Percentiles rank a stretch among this genome's conserved stretches.
These are phyloP conservation scores for Pinus taeda DNA, from an alignment of 75 land plant species.

Conservation along the genomic window DNA sequence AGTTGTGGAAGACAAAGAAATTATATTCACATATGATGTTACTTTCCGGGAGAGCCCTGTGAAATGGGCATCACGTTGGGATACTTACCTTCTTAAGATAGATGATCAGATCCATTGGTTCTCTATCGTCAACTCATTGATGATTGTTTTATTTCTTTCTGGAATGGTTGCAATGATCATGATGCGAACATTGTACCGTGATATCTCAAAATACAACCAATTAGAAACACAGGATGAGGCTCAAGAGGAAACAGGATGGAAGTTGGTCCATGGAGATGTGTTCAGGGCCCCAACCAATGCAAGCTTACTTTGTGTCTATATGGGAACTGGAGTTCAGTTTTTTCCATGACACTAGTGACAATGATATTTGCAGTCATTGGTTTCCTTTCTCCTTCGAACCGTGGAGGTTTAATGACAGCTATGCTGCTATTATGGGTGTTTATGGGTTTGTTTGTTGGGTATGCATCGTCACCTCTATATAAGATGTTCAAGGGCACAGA, in stretches of 20 bases:
- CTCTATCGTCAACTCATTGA: constrained; percentile 66
- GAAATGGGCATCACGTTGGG: constrained; percentile 84
- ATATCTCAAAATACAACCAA: constrained; percentile 73
- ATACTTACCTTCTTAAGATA: constrained; percentile 63
- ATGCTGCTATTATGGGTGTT: constrained; percentile 54
- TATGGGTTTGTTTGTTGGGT: constrained; percentile 55
- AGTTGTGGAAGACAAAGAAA: constrained; percentile 62
- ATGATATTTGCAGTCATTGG: constrained; percentile 54
- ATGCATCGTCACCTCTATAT: constrained; percentile 38
- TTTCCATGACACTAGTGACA: constrained; percentile 51
- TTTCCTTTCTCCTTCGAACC: constrained; percentile 49
- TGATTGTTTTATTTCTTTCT: constrained; percentile 67
- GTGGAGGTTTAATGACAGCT: constrained; percentile 56
- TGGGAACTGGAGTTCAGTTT: constrained; percentile 54
- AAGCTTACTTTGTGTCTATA: constrained; percentile 47
- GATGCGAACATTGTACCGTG: constrained; percentile 73
- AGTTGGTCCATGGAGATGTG: constrained; percentile 67
- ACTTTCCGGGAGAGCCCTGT: constrained; percentile 54
- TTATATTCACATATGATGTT: constrained; percentile 90
- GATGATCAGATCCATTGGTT: constrained; percentile 81
- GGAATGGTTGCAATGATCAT: constrained; percentile 86
- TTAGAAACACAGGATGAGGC: constrained; percentile 75
- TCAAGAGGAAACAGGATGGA: constrained; percentile 80
- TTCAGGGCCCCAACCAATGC: constrained; percentile 42
- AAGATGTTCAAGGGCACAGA: constrained; percentile 53